Base-by-base conservation (phyloP, 1,139 yeast genomes). In the Lodderomyces parapsilosis region DNA sequence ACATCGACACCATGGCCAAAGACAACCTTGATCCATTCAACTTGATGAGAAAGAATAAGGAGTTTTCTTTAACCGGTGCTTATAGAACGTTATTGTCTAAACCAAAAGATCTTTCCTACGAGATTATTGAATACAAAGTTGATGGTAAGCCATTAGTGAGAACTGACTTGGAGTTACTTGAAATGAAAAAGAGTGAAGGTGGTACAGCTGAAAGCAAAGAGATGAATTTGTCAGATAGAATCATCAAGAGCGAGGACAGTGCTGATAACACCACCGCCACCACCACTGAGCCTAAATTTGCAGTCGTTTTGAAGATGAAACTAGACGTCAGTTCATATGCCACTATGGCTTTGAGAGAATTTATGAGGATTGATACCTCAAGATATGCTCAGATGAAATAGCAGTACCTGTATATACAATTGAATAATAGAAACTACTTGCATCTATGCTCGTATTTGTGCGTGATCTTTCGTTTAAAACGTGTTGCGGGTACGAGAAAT, bases 281-380 rank as follows among this genome's bases (percentile, higher is more conserved):
- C n/a, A 2, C 25, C 11, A 20, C 36, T 11, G 25, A 11, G 8
- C 15, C 28, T 9, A 82, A 78, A 48, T 69, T 74, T 1, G 97
- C 96, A 0, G 82, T 91, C 9, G 74, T 91, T 9, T 64, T 94
- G 48, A 82, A 77, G 53, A 74, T 94, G 75, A 86, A 83, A 59
- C 72, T 94, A 46, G 94, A 90, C 2, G 83, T 87, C 6, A 86
- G 97, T 38, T 84, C 95, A 5, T 94, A 94, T 63, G 99, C 99
- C 2, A 94, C 99, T 0, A 94, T 94, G 99, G 96, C 97, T 0
- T 68, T 94, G 43, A 77, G 99, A 56, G 99, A 93, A 60, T 80
- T 86, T 43, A 86, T 88, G 95, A 86, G 85, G 60, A 71, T 81
- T 20, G 96, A 88, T 49, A 86, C 95, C 2, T 76, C 89, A 33